Conservation (phyloP, 495 filamentous ascomycete species). For the Entonaema liquescens region DNA sequence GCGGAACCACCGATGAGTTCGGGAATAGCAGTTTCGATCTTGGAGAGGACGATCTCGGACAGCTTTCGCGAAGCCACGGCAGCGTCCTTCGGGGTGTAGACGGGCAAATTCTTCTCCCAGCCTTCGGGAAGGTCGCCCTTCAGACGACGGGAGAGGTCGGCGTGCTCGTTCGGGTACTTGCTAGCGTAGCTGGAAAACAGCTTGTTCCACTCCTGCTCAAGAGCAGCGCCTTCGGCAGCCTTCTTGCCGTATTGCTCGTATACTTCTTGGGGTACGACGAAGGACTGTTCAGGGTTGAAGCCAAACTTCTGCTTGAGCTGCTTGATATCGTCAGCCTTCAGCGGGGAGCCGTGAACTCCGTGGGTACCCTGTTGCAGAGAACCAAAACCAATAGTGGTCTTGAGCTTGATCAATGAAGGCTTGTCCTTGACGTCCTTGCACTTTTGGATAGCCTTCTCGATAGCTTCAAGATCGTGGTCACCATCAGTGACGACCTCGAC, state of each 20-base stretch:
- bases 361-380: constrained; percentile 92
- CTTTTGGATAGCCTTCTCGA: constrained; percentile 87
- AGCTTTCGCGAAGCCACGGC: constrained; percentile 93
- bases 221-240: constrained; percentile 82
- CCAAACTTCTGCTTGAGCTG: constrained; percentile 92
- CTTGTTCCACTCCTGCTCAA: constrained; percentile 95
- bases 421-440: constrained; percentile 91
- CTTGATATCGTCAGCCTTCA: constrained; percentile 93
- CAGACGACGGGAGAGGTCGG: constrained; percentile 83
- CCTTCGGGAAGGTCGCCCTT: constrained; percentile 89
- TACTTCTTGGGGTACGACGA: constrained; percentile 93
- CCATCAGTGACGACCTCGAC: constrained; percentile 84
- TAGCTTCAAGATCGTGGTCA: constrained; percentile 86
- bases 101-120: constrained; percentile 94
- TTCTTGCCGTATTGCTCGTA: constrained; percentile 90
- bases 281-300: constrained; percentile 93
- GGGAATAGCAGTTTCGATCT: constrained; percentile 82
- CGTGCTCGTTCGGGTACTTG: constrained; percentile 77
- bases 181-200: constrained; percentile 85
- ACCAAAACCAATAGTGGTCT: constrained; percentile 97
- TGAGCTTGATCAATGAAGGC: constrained; percentile 96
- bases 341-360: constrained; percentile 92
- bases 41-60: constrained; percentile 90
- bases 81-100: constrained; percentile 86
- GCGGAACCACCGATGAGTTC: constrained; percentile 96